Conservation (phyloP, 1,284 basidiomycete genomes). For the Apiotrichum domesticum region DNA sequence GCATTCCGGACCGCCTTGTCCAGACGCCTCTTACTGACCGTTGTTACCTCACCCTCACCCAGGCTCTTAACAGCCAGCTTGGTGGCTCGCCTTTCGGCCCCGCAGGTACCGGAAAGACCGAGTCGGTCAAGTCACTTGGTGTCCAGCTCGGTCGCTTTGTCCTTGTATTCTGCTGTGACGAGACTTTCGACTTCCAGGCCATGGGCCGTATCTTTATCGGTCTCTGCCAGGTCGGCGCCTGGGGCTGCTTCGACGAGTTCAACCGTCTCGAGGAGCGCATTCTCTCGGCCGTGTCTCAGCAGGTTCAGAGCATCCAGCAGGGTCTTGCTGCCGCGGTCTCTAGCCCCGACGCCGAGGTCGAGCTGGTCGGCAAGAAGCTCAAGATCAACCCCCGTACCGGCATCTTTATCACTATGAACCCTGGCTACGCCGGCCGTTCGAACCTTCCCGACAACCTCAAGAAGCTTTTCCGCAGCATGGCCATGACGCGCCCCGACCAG, state of each 20-base stretch:
- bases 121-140: conserved; percentile 97
- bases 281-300: conserved; percentile 95
- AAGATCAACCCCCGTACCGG: conserved; percentile 93
- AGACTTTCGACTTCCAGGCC: conserved; percentile 99
- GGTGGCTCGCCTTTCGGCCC: conserved; percentile 98
- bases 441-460: conserved; percentile 94
- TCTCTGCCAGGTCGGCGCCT: conserved; percentile 96
- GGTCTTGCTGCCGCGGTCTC: conserved; percentile 74
- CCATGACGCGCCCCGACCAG: conserved; percentile 97
- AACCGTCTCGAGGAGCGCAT: conserved; percentile 98
- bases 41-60: conserved; percentile 93
- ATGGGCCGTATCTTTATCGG: conserved; percentile 99
- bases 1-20: conserved; percentile 92
- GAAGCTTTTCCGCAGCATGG: conserved; percentile 64
- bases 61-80: conserved; percentile 88
- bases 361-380: conserved; percentile 90
- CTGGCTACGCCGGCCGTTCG: conserved; percentile 92
- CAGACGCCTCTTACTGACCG: conserved; percentile 98
- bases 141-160: conserved; percentile 97
- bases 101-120: conserved; percentile 98
- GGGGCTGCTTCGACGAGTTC: conserved; percentile 98
- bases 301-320: conserved; percentile 97
- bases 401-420: conserved; percentile 98
- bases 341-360: conserved; percentile 82
- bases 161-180: conserved; percentile 98